Percentiles rank a stretch among this genome's conserved stretches.
phyloP scores from a whole-genome alignment of 1,284 basidiomycete species.

The Chalciporus sp. region DNA sequence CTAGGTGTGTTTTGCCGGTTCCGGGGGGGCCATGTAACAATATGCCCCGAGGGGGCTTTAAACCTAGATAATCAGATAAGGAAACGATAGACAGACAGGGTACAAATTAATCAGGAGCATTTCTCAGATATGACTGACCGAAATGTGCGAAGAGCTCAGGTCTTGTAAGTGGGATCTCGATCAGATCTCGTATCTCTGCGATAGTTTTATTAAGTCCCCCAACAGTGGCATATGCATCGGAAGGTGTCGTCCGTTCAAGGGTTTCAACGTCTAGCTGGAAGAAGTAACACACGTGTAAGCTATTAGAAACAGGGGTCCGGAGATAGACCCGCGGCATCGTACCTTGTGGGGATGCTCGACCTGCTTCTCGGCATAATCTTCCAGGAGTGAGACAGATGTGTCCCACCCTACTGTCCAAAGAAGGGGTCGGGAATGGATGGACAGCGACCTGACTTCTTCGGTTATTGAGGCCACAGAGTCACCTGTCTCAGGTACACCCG shows the following conservation, averaged over 20 bases:
- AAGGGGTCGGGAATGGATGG: slow-evolving; percentile 38
- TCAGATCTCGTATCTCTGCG: slow-evolving; percentile 85
- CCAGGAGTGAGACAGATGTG: slow-evolving; percentile 51
- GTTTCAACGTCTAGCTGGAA: slow-evolving; percentile 47
- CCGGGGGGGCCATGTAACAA: slow-evolving; percentile 92
- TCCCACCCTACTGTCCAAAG: slow-evolving; percentile 69
- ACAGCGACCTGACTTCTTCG: slow-evolving; percentile 43
- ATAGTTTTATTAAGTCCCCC: slow-evolving; percentile 93
- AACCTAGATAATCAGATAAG: slow-evolving; percentile 46
- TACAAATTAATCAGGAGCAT: slow-evolving; percentile 7
- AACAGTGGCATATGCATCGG: slow-evolving; percentile 70
- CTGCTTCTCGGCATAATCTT: slow-evolving; percentile 29
- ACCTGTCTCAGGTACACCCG: slow-evolving; percentile 32
- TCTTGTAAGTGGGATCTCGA: slow-evolving; percentile 90
- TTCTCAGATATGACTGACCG: slow-evolving; percentile 47
- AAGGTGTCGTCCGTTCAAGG: slow-evolving; percentile 42
- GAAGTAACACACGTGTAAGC: slow-evolving; percentile 16
- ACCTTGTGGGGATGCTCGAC: slow-evolving; percentile 36
- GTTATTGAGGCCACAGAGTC: slow-evolving; percentile 39
- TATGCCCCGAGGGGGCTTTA: slow-evolving; percentile 89
- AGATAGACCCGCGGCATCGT: slow-evolving; percentile 5
- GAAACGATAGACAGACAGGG: slow-evolving; percentile 5
- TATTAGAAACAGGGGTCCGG: slow-evolving; percentile 9
- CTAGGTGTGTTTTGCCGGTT: slow-evolving; percentile 93
- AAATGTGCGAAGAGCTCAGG: slow-evolving; percentile 92